These are phyloP conservation scores for Beauveria australis DNA, from an alignment of 2,329 filamentous ascomycete genomes.

Conservation along the genomic window DNA sequence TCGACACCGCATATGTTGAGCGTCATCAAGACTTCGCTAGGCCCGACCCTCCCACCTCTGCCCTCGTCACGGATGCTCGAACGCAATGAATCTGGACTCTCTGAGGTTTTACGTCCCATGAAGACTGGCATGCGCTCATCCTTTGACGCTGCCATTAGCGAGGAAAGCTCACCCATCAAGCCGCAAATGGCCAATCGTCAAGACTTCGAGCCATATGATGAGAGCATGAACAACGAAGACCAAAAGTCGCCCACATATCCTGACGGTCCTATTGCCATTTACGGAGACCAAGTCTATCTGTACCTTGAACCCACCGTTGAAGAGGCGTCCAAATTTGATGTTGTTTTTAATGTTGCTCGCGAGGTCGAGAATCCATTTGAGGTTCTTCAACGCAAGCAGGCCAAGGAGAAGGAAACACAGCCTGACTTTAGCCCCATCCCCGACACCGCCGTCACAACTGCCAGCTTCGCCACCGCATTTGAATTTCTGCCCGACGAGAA, in stretches of 20 bases:
- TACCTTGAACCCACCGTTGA: conserved; percentile 74
- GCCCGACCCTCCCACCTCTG: conserved; percentile 42
- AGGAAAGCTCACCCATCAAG: conserved; percentile 51
- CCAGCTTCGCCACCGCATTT: conserved; percentile 53
- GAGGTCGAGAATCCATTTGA: conserved; percentile 73
- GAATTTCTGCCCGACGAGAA: conserved; percentile 41
- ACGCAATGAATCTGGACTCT: conserved; percentile 52
- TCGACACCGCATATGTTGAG: conserved; percentile 61
- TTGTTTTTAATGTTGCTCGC: conserved; percentile 76
- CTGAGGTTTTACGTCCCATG: conserved; percentile 46
- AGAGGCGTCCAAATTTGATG: conserved; percentile 69
- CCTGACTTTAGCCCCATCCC: conserved; percentile 34
- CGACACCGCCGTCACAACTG: conserved; percentile 49
- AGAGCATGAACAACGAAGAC: conserved; percentile 67
- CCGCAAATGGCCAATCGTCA: conserved; percentile 54
- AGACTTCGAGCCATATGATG: conserved; percentile 48
- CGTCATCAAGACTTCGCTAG: conserved; percentile 46
- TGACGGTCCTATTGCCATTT: conserved; percentile 73
- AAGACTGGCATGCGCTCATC: conserved; percentile 30
- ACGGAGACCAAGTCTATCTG: conserved; percentile 67
- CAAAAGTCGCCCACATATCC: conserved; percentile 78
- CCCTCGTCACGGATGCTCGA: conserved; percentile 53
- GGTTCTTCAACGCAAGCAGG: conserved; percentile 21
- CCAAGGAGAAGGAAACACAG: conserved; percentile 23
- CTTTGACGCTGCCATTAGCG: conserved; percentile 38